Percentiles rank a stretch among this genome's conserved stretches.
phyloP scores from a whole-genome alignment of 108 stramenopile species.

The Craspedostauros australis region DNA sequence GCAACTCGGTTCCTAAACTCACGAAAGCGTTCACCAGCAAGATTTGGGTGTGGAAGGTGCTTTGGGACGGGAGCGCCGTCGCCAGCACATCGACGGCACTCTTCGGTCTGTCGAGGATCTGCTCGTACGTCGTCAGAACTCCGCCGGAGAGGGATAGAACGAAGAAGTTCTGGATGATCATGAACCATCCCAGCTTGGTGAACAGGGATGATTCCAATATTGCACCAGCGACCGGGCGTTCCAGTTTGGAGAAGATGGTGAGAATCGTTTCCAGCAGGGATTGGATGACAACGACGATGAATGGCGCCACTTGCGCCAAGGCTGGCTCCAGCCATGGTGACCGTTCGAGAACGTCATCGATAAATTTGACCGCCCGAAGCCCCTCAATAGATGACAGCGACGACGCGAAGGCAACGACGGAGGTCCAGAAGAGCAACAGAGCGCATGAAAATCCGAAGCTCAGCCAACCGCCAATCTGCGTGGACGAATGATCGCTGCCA shows the following conservation, averaged over 20 bases:
- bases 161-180: conserved; percentile 51
- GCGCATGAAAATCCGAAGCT: conserved; percentile 15
- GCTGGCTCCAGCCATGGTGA: conserved; percentile 9
- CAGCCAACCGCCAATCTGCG: conserved; percentile 16
- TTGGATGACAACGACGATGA: conserved; percentile 19
- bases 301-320: conserved; percentile 19
- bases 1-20: conserved; percentile 22
- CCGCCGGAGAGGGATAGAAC: conserved; percentile 33
- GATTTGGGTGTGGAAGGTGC: too few species aligned
- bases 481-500: conserved; percentile 4
- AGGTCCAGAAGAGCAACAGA: conserved; percentile 35
- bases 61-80: too few species aligned
- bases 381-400: conserved; percentile 11
- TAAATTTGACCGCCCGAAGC: conserved; percentile 15
- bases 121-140: conserved; percentile 32
- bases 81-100: conserved; percentile 35
- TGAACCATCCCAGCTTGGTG: conserved; percentile 28
- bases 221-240: background rate
- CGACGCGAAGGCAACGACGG: conserved; percentile 23
- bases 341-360: conserved; percentile 13
- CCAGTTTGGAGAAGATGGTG: conserved; percentile 10
- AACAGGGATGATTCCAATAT: conserved; percentile 19
- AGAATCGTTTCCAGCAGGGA: conserved; percentile 29
- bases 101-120: conserved; percentile 25
- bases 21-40: conserved; percentile 32